These are phyloP conservation scores for Botrytis deweyae DNA, from an alignment of 2,329 filamentous ascomycete genomes.

Conservation along the genomic window DNA sequence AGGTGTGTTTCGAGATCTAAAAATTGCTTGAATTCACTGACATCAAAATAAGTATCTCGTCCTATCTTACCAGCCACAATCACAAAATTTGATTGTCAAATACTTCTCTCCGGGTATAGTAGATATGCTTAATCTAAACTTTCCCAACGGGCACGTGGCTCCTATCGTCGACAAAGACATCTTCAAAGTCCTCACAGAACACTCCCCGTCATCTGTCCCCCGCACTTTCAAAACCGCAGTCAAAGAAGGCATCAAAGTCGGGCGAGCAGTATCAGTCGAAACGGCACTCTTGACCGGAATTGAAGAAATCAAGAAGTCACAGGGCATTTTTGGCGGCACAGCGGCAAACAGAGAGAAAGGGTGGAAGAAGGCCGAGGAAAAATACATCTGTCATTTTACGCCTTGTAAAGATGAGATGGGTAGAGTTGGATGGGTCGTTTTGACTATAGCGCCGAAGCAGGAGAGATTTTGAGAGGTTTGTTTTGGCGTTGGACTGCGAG, in stretches of 20 bases:
- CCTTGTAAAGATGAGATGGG: slow-evolving; percentile 44
- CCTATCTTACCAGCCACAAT: slow-evolving; percentile 38
- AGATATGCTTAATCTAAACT: slow-evolving; percentile 47
- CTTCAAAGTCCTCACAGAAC: slow-evolving; percentile 54
- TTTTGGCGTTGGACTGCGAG: neutral
- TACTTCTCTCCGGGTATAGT: slow-evolving; percentile 50
- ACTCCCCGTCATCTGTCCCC: slow-evolving; percentile 42
- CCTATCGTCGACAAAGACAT: slow-evolving; percentile 50
- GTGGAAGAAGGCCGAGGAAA: slow-evolving; percentile 31
- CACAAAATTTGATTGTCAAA: slow-evolving; percentile 43
- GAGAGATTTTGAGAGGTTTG: neutral
- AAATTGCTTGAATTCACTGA: slow-evolving; percentile 7
- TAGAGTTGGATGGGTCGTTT: slow-evolving; percentile 39
- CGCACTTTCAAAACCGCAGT: slow-evolving; percentile 49
- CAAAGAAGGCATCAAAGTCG: slow-evolving; percentile 37
- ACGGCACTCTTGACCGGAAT: slow-evolving; percentile 33
- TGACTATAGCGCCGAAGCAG: slow-evolving; percentile 38
- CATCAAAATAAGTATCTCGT: slow-evolving; percentile 41
- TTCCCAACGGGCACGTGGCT: slow-evolving; percentile 38
- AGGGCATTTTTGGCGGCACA: slow-evolving; percentile 26
- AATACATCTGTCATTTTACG: slow-evolving; percentile 44
- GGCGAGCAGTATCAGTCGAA: slow-evolving; percentile 37
- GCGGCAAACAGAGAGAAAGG: slow-evolving; percentile 1
- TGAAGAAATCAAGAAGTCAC: slow-evolving; percentile 29
- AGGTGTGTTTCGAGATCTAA: slow-evolving; percentile 30